Evolutionary conservation across 495 filamentous ascomycete genomes (phyloP), one percentile per base, ranked within the genome.

Genomic region (Jackrogersella multiformis): DNA sequence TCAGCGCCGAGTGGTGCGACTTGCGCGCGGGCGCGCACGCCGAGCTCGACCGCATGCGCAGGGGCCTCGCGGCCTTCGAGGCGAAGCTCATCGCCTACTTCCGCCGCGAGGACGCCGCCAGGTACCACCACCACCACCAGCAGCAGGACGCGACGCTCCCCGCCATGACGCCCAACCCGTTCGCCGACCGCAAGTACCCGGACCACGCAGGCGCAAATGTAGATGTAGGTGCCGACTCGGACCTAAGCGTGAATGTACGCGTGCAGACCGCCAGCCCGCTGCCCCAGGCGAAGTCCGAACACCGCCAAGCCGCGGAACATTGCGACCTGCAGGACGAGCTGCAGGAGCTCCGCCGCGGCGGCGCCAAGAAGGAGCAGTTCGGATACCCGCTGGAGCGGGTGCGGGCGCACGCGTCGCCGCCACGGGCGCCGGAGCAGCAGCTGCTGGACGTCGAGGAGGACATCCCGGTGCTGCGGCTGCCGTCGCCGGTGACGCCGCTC

Each of bases 391-490:
- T 48, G 44, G 2, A 10, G 2, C 41, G 41, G 18, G 20, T 44
- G 18, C 41, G 8, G 1, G 18, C 18, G 0, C 16, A 7, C 26
- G 15, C 7, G 2, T 52, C 48, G 15, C 26, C 9, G 6, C 48
- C 2, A 30, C 23, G 26, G 45, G n/a, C 12, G 12, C 4, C 12
- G 23, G 23, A 4, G 2, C 4, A 18, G 23, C 45, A 28, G 46
- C n/a, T 45, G 12, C 35, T 45, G 4, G 24, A 36, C n/a, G 26
- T 0, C 10, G 12, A 38, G 7, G 42, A 61, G 35, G 32, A 61
- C 42, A 61, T 61, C 9, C 57, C 46, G 7, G 57, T 30, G 45
- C 18, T 45, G 12, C 30, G 48, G 18, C 48, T 62, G 8, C 58
- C 58, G 36, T 62, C 58, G 18, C 48, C 58, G 0, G 38, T 53